Evolutionary conservation across 768 basidiomycete genomes (phyloP).

Genomic region (Mycena latifolia): DNA sequence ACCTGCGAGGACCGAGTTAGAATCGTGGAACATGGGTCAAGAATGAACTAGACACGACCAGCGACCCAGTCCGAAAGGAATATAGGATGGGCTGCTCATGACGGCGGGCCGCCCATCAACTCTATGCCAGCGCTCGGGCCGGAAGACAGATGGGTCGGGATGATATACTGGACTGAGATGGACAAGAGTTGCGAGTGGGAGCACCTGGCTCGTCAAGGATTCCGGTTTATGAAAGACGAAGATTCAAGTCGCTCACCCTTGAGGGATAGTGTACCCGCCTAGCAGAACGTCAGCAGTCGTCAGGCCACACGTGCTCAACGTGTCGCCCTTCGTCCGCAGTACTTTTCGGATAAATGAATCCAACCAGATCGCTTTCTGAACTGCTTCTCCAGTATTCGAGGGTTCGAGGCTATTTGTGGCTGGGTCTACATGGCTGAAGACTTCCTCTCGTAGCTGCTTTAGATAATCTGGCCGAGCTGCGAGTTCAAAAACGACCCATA

Average conservation of each 20-base stretch:
- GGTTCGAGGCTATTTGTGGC: conserved; percentile 38
- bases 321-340: conserved; percentile 51
- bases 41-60: conserved; percentile 38
- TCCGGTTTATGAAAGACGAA: background rate
- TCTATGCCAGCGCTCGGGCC: conserved; percentile 46
- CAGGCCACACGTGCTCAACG: conserved; percentile 43
- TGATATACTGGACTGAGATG: conserved; percentile 42
- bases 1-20: background rate
- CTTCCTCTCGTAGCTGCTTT: conserved; percentile 44
- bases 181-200: conserved; percentile 44
- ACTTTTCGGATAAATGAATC: conserved; percentile 54
- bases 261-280: conserved; percentile 45
- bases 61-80: conserved; percentile 49
- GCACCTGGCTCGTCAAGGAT: conserved; percentile 38
- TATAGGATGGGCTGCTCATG: conserved; percentile 44
- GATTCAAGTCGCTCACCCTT: conserved; percentile 35
- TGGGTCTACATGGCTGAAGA: conserved; percentile 29
- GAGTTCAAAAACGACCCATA: conserved; percentile 50
- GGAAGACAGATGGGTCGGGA: conserved; percentile 43
- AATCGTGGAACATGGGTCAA: background rate
- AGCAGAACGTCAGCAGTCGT: conserved; percentile 43
- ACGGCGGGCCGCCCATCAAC: conserved; percentile 41
- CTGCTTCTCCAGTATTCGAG: conserved; percentile 40
- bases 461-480: conserved; percentile 45
- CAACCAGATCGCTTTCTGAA: conserved; percentile 43